Evolutionary conservation across 257 asterid genomes (phyloP).

Genomic region (Mitragyna speciosa): DNA sequence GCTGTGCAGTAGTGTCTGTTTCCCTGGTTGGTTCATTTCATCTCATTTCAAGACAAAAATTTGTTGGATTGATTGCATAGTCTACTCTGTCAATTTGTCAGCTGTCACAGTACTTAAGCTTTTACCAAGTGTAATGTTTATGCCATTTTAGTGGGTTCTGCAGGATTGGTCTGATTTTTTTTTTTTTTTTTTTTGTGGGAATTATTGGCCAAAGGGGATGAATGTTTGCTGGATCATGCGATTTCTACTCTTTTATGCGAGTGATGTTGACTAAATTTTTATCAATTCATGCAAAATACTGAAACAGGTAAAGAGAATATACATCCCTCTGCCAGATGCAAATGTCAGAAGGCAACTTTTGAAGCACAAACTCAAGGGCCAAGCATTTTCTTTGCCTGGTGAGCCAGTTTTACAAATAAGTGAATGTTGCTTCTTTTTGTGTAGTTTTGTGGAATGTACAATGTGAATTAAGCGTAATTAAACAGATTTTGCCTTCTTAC

Average conservation of each 20-base stretch:
- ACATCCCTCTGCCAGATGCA: conserved; percentile 93
- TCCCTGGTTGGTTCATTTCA: neutral
- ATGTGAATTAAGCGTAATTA: neutral
- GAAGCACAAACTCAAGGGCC: conserved; percentile 86
- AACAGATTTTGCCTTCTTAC: neutral
- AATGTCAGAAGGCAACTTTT: conserved; percentile 77
- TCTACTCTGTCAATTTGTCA: neutral
- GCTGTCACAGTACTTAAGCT: too few relatives aligned
- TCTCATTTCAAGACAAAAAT: neutral
- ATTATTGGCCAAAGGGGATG: neutral
- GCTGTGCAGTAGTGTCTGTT: too few relatives aligned
- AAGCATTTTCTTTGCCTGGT: conserved; percentile 89
- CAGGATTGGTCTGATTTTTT: neutral
- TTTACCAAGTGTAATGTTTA: neutral
- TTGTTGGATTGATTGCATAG: neutral
- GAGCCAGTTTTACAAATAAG: conserved; percentile 24
- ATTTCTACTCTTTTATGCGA: neutral
- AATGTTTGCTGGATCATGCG: neutral
- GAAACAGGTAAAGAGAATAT: conserved; percentile 89
- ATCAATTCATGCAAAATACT: conserved; percentile 15
- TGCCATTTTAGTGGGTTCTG: neutral
- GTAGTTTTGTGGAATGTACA: neutral
- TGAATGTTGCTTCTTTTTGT: neutral
- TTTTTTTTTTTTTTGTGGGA: too few relatives aligned
- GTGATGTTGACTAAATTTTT: neutral